Evolutionary conservation across 148 eudicot species (phyloP), one percentile per base, ranked within the genome.

Genomic region (Beta vulgaris): DNA sequence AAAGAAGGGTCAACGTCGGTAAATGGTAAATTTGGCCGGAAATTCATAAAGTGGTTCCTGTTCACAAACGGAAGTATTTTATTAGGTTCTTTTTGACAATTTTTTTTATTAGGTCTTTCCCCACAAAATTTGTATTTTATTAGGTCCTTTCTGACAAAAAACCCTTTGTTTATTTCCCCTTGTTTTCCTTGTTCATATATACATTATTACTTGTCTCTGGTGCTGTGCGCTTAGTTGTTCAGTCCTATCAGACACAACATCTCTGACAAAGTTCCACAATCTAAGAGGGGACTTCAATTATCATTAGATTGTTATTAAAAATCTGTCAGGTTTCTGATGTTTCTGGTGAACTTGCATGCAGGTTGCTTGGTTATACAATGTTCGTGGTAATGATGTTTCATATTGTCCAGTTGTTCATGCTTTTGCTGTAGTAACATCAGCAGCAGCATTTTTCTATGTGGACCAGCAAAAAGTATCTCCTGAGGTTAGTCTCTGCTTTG

Each of bases 351-450:
- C 74, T 63, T 37, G 7, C 63, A 35, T 81, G 71, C 88, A 95
- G 98, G 97, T 95, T 82, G 98, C 96, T 76, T 95, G 98, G 98
- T 69, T 90, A 82, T 92, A 82, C 76, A 95, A 95, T 76, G 68
- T 95, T 71, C 97, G 98, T 73, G 98, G 98, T 37, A 78, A 74
- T 79, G 98, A 95, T 81, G 98, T 95, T 80, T 81, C 92, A 25
- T 92, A 92, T 59, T 86, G 86, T 78, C 97, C 98, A 53, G 97
- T 95, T 84, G 96, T 88, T 71, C 97, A 95, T 71, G 93, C 98
- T 58, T 95, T 79, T 86, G 97, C 96, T 65, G 79, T 95, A 68
- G 97, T 95, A 68, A 92, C 97, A 36, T 72, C 73, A 36, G 60
- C 64, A 31, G 85, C 96, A 12, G 91, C 98, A 55, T 92, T 90